Evolutionary conservation across 352 stramenopile species (phyloP), one percentile per base, ranked within the genome.

Genomic region (Elongisporangium anandrum): DNA sequence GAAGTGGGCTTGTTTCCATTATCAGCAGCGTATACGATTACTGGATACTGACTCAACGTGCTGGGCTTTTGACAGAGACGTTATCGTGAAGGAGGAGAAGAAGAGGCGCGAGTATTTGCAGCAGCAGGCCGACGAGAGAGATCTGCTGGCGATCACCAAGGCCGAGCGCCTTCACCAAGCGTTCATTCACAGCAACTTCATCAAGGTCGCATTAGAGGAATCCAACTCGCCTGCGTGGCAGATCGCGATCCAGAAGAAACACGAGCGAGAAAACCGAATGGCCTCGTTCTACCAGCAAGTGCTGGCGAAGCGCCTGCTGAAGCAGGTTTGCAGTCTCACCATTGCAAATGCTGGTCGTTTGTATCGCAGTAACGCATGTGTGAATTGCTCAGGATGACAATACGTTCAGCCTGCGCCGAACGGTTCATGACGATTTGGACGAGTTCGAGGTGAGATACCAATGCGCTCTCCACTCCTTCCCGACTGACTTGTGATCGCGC

Each of bases 181-280:
- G 5, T 89, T 84, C 51, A 73, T 90, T 34, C 77, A 90, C 55
- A 88, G 75, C 41, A 70, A 81, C 39, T 92, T 80, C 39, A 90
- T 90, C 60, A 88, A 90, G 53, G 79, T 81, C 52, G 76, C 75
- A 9, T 61, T 92, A 0, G 75, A 90, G 29, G 81, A 92, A 60
- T 87, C 80, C 3, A 74, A 92, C 4, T 89, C 78, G 16, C 76
- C 79, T 0, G 76, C 78, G 23, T 94, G 80, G 81, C 79, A 75
- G 51, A 51, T 74, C 7, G 84, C 81, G 15, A 52, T 88, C 10
- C 52, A 85, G 45, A 90, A 75, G 38, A 90, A 88, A 54, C 68
- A 68, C 57, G 69, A 76, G 23, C 73, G 82, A 4, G 85, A 94
- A 52, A 70, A 75, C 38, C 70, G 79, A 13, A 77, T 76, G 34